Conservation (phyloP, 2,329 filamentous ascomycete genomes). For the Tympanopsis confertula region DNA sequence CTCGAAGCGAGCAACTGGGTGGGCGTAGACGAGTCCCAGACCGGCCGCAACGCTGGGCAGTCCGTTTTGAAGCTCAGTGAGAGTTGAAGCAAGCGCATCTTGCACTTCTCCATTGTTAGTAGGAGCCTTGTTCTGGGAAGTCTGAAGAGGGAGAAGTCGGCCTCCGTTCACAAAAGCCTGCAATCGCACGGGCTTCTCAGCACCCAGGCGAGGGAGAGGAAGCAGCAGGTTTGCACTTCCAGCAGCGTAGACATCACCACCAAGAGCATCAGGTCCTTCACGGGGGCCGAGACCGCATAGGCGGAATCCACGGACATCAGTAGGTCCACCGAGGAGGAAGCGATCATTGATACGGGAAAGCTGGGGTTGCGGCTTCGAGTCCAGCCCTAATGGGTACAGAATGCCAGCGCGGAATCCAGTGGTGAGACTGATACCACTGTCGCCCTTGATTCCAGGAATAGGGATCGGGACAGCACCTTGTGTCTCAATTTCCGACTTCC, state of each 20-base stretch:
- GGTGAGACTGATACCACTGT: constrained; percentile 72
- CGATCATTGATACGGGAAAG: constrained; percentile 83
- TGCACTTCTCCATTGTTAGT: constrained; percentile 35
- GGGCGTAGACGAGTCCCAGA: constrained; percentile 84
- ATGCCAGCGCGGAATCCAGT: constrained; percentile 72
- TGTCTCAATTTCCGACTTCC: constrained; percentile 78
- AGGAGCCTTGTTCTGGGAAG: constrained; percentile 29
- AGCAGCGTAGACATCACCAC: constrained; percentile 84
- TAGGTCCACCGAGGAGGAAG: constrained; percentile 88
- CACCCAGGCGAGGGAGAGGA: constrained; percentile 70
- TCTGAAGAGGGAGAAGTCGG: constrained; percentile 65
- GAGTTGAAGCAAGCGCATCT: constrained; percentile 43
- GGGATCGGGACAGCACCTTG: constrained; percentile 65
- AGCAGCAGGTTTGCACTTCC: constrained; percentile 77
- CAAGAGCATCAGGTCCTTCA: constrained; percentile 74
- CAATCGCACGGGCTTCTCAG: constrained; percentile 72
- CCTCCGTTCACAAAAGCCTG: constrained; percentile 90
- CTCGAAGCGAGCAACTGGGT: constrained; percentile 86
- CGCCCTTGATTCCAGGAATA: constrained; percentile 54
- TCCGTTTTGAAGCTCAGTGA: constrained; percentile 62
- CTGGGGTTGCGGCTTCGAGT: constrained; percentile 36
- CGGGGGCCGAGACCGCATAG: constrained; percentile 79
- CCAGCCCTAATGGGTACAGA: constrained; percentile 68
- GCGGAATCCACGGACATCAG: constrained; percentile 87
- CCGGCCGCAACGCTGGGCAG: constrained; percentile 79